These are phyloP conservation scores for Beta macrorhiza DNA, from an alignment of 179 eudicot genomes.

Conservation along the genomic window DNA sequence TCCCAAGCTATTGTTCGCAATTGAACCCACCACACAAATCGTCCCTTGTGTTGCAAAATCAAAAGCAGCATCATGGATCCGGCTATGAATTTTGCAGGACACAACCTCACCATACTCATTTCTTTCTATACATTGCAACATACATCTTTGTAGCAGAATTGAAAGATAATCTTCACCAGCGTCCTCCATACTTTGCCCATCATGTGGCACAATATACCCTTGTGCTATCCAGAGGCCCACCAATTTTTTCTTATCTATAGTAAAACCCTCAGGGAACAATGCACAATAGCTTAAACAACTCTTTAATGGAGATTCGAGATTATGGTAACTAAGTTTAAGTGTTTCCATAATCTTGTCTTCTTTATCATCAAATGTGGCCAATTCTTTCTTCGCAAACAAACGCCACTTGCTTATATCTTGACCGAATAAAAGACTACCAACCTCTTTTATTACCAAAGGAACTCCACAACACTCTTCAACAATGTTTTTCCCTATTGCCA, in stretches of 20 bases:
- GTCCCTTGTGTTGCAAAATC: slow-evolving; percentile 6
- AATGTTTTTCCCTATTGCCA: neutral
- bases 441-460: slow-evolving; percentile 14
- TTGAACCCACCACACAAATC: neutral
- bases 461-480: slow-evolving; percentile 5
- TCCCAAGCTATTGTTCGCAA: neutral
- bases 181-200: neutral
- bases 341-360: neutral
- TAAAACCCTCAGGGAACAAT: slow-evolving; percentile 35
- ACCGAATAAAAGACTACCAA: slow-evolving; percentile 2
- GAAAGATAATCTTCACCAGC: slow-evolving; percentile 1
- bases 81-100: slow-evolving; percentile 35
- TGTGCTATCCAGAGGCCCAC: slow-evolving; percentile 7
- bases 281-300: slow-evolving; percentile 39
- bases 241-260: slow-evolving; percentile 18
- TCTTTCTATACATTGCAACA: slow-evolving; percentile 1
- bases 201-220: slow-evolving; percentile 1
- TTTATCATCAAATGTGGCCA: neutral
- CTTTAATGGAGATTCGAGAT: slow-evolving; percentile 29
- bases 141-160: slow-evolving; percentile 7
- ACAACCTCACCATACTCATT: slow-evolving; percentile 14
- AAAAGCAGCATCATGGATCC: slow-evolving; percentile 33
- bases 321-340: neutral
- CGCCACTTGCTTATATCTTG: slow-evolving; percentile 9
- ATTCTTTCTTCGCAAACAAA: neutral